Percentiles rank a stretch among this genome's conserved stretches.
These are phyloP conservation scores for Ilex paraguariensis DNA, from an alignment of 305 asterid species.

Conservation along the genomic window DNA sequence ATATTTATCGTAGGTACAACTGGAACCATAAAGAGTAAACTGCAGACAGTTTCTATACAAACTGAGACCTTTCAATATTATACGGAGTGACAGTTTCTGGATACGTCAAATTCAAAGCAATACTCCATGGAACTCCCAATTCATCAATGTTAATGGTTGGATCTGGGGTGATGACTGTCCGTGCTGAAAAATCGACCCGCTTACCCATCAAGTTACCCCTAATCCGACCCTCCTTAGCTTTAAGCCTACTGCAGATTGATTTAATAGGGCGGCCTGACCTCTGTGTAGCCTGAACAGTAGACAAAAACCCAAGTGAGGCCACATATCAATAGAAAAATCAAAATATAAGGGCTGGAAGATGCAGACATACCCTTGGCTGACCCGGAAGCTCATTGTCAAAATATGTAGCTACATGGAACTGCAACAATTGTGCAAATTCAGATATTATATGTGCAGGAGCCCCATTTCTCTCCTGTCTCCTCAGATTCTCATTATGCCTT, in stretches of 20 bases:
- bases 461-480: constrained; percentile 95
- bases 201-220: constrained; percentile 99
- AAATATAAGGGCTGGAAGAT: not conserved
- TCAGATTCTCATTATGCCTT: constrained; percentile 92
- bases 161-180: constrained; percentile 99
- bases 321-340: not conserved
- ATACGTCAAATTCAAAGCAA: constrained; percentile 92
- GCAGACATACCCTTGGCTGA: constrained; percentile 76
- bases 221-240: constrained; percentile 96
- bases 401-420: constrained; percentile 95
- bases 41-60: not conserved
- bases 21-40: not conserved
- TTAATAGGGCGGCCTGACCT: constrained; percentile 95
- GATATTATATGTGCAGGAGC: constrained; percentile 98
- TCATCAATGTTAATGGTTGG: constrained; percentile 96
- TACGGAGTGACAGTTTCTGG: constrained; percentile 99
- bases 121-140: constrained; percentile 99
- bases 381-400: constrained; percentile 98
- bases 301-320: constrained; percentile 2
- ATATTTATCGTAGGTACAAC: not conserved
- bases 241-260: constrained; percentile 95
- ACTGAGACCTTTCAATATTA: constrained; percentile 82
- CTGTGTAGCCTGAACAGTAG: constrained; percentile 70
- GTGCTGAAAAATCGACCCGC: constrained; percentile 95
- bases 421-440: constrained; percentile 95